Percentiles rank a stretch among this genome's conserved stretches.
Conservation (phyloP, 2,329 filamentous ascomycete genomes). For the Lomentospora prolificans region DNA sequence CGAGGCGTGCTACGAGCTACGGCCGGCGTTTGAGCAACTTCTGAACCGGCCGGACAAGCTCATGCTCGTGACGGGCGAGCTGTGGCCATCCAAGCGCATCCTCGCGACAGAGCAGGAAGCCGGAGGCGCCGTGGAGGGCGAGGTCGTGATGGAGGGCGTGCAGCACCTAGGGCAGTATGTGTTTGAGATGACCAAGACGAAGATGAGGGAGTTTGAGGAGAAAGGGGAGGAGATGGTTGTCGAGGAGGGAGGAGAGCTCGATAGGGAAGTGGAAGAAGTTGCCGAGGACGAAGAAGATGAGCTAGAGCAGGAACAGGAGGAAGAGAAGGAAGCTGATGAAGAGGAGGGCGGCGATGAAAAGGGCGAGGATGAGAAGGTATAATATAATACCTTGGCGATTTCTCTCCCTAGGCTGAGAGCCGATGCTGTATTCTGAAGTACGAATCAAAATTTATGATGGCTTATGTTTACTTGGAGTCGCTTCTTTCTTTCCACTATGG, state of each 20-base stretch:
- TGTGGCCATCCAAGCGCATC: slow-evolving; percentile 61
- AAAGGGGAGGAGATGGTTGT: slow-evolving; percentile 14
- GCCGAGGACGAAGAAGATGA: background rate
- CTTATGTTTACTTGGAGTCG: too few species aligned
- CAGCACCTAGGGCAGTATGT: slow-evolving; percentile 96
- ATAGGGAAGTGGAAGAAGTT: background rate
- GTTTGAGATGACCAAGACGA: slow-evolving; percentile 79
- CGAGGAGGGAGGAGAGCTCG: slow-evolving; percentile 4
- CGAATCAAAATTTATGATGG: too few species aligned
- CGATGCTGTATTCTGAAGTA: too few species aligned
- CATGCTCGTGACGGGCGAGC: slow-evolving; percentile 71
- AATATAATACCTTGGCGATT: background rate
- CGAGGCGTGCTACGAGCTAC: slow-evolving; percentile 77
- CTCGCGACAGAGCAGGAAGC: slow-evolving; percentile 33
- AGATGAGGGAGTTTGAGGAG: slow-evolving; percentile 33
- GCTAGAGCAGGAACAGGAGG: background rate
- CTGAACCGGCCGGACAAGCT: slow-evolving; percentile 73
- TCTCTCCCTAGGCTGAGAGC: too few species aligned
- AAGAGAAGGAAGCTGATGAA: background rate
- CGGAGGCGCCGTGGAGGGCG: slow-evolving; percentile 33
- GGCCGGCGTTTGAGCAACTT: slow-evolving; percentile 73
- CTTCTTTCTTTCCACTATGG: too few species aligned
- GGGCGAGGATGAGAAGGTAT: background rate
- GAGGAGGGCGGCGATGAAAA: background rate
- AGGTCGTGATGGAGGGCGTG: slow-evolving; percentile 74